These are phyloP conservation scores for Penicillium sp. DNA, from an alignment of 2,329 filamentous ascomycete genomes.

Conservation along the genomic window DNA sequence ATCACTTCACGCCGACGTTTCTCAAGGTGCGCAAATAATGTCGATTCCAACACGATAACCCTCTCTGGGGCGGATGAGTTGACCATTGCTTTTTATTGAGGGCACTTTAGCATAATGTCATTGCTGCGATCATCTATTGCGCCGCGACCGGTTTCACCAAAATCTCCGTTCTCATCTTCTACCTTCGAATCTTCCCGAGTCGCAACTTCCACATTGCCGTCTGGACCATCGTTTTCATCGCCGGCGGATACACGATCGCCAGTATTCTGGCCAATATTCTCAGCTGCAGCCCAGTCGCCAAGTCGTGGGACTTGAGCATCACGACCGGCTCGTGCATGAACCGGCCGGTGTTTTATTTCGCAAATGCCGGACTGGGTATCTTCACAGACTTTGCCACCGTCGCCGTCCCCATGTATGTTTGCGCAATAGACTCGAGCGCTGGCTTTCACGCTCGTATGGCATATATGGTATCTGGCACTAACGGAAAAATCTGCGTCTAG, in stretches of 20 bases:
- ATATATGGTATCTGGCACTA: background rate
- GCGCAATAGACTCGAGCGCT: background rate
- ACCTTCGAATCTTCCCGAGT: conserved; percentile 26
- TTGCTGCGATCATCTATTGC: conserved; percentile 27
- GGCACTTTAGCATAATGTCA: conserved; percentile 19
- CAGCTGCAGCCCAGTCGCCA: conserved; percentile 22
- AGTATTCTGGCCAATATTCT: conserved; percentile 25
- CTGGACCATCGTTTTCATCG: conserved; percentile 21
- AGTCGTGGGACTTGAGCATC: conserved; percentile 22
- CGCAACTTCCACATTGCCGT: conserved; percentile 20
- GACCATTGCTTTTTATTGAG: background rate
- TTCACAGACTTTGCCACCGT: conserved; percentile 28
- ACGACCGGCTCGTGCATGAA: conserved; percentile 20
- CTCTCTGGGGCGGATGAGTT: no score
- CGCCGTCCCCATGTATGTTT: conserved; percentile 23
- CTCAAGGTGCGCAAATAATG: conserved; percentile 13
- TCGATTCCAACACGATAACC: no score
- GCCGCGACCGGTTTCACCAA: conserved; percentile 27
- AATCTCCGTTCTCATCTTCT: conserved; percentile 27
- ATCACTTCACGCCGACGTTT: conserved; percentile 15
- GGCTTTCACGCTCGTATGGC: no score
- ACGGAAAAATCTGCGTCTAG: conserved; percentile 6
- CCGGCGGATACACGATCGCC: conserved; percentile 22
- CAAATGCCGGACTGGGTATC: conserved; percentile 24
- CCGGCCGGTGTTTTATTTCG: conserved; percentile 26